Base-by-base conservation (phyloP, 2,329 filamentous ascomycete genomes). In the Cladosporium sphaerospermum region DNA sequence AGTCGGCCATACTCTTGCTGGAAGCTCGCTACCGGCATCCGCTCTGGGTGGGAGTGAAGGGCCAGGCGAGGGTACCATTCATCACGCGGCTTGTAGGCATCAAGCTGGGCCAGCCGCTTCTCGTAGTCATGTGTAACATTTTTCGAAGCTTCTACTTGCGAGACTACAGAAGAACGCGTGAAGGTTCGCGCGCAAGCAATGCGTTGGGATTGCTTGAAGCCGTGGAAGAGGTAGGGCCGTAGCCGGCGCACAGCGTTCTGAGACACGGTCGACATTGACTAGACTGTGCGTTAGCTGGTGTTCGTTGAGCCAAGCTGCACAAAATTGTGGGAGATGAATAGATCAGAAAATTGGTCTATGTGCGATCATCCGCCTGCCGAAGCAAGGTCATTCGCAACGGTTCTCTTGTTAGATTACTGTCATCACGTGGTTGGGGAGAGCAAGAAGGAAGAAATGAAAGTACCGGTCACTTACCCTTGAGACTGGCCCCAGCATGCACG, bases 311-410 rank as follows among this genome's bases (percentile, higher is more conserved):
- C 31, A 32, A 34, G 19, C 10, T 40, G 37, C 36, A 16, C 9
- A 39, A 16, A 31, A 37, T 37, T 36, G 45, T 14, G 36, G 14
- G 23, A 14, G 74, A 69, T 71, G 69, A 71, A 78, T 68, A 74
- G 74, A 78, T 80, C 76, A 79, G 70, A 69, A 52, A 47, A 56
- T 61, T 58, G 59, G 61, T 65, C 66, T 63, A 62, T 67, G 67
- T 69, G 68, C 73, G 74, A 76, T 78, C 76, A 81, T 74, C 70
- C 40, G 72, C 71, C 71, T 68, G 69, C 60, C 54, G 60, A 63
- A 65, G 64, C 66, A 67, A 74, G 73, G 75, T 84, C 80, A 82
- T 79, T 78, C 80, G 81, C 82, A 84, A 82, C 82, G 82, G 82
- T 85, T 84, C 81, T 83, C 73, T 59, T 59, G 62, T 58, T 51